Evolutionary conservation across 352 stramenopile species (phyloP), one percentile per base, ranked within the genome.

Genomic region (Phytopythium sindhum): DNA sequence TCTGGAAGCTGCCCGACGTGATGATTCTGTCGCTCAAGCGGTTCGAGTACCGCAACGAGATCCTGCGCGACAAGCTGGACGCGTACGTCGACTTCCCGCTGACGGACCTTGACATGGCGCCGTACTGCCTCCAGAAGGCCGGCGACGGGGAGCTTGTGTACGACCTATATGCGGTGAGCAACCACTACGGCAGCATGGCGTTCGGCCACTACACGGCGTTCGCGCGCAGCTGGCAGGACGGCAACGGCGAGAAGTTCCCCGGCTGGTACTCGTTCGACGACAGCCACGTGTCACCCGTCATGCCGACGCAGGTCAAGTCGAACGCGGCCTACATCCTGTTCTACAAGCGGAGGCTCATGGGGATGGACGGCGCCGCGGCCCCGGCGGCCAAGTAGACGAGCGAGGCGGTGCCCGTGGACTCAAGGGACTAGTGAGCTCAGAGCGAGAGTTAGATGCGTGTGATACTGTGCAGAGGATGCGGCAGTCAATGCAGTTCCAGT

Each of bases 121-220:
- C 74, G 24, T 97, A 85, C 69, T 86, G 88, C 48, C 80, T 94
- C n/a, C 74, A 90, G 60, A 74, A 78, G 59, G 69, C 62, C 9
- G 66, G 77, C 31, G 67, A 77, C 41, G 69, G 80, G 33, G 64
- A 80, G 47, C 50, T 90, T 8, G 66, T 67, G 35, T 97, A 97
- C 70, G 87, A 97, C 68, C 67, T 97, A 14, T 97, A 95, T 53
- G 90, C 82, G 15, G 89, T 97, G 54, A 90, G 84, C 64, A 97
- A 97, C 63, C 90, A 97, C 74, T 96, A 94, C 53, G 90, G 90
- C 44, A 81, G 78, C 56, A 95, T 95, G 81, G 89, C 84, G 37
- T 97, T 93, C 59, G 90, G 90, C 19, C 90, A 97, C 70, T 97
- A 97, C 70, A 97, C 90, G 17, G 89, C 90, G 29, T 95, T 88